Evolutionary conservation across 2,329 filamentous ascomycete species (phyloP), one percentile per base, ranked within the genome.

Genomic region (Cyclaneusma minus): DNA sequence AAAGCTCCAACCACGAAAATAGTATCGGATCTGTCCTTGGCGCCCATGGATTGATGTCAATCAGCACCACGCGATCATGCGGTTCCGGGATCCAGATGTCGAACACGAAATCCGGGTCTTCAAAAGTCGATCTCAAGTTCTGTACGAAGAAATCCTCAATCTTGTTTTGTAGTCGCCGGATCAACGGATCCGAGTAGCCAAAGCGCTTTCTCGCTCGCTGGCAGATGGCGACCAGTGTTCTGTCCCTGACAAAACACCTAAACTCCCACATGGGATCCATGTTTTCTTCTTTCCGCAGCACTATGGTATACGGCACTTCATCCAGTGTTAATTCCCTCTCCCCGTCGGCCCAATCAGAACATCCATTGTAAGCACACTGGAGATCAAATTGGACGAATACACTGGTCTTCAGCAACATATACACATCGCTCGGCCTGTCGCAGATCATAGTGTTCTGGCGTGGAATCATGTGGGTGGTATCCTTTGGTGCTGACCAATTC

Each of bases 41-140:
- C 1, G 87, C 87, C 82, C 87, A 98, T 0, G 89, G 83, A 44
- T 95, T 95, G 44, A 98, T 79, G 47, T 98, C 89, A 25, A 98
- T 76, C 7, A 98, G 59, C 3, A 91, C 80, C 51, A 43, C 66
- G 58, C 42, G 42, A 18, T 48, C 43, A 22, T 57, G 59, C 15
- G 62, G 65, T 35, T 75, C 68, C 2, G 87, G 85, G 2, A 98
- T 66, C 45, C 98, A 95, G 22, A 94, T 76, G 46, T 98, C 89
- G 43, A 98, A 93, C 0, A 72, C 68, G 41, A 93, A 95, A 48
- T 70, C 77, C 3, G 68, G 62, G 35, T 95, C 87, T 0, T 80
- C 78, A 42, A 95, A 95, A 0, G 72, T 79, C 37, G 77, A 62
- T 32, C 76, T 66, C 33, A 94, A 50, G 33, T 70, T 72, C 16